Base-by-base conservation (phyloP, 169 alveolate genomes). In the Eimeria praecox region DNA sequence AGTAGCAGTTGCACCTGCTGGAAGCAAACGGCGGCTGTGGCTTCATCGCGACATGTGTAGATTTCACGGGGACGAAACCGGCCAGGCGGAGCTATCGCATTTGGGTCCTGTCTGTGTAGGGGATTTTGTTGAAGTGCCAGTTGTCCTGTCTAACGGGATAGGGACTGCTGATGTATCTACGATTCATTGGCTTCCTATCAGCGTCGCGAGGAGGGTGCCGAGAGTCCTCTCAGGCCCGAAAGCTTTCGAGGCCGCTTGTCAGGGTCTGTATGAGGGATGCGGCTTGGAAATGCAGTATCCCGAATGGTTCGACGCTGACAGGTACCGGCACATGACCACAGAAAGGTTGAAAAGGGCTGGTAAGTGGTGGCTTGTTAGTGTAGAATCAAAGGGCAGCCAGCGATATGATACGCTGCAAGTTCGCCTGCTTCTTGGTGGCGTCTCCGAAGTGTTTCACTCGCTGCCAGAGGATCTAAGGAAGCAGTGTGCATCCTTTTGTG, bases 111-210 rank as follows among this genome's bases (percentile, higher is more conserved):
- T 96, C n/a, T 96, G 97, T 77, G 96, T 95, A 4, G 97, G 96
- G 30, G 98, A 97, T 73, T 69, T 71, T 77, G 82, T 97, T 3
- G 98, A 97, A 54, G 94, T 97, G 49, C 97, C 98, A 5, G 96
- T 97, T 33, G 78, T 86, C 8, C 93, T 96, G 33, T 54, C 56
- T 66, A 97, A 75, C 88, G 97, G 96, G 18, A 64, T 64, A 38
- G 98, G 98, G 14, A 56, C 66, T 24, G 95, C 95, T 6, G 94
- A 73, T 24, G 64, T 96, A 54, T 73, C 80, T 14, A 9, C 95
- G 22, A 89, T 97, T 42, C 18, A 46, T 35, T 97, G 98, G 98
- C 96, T 95, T 27, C 97, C 95, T 2, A 24, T 44, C 33, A 38
- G 35, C 10, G 27, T 82, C 49, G 42, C 73, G 0, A 24, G 73